Conservation (phyloP, 179 eudicot species). For the Silene coronaria region DNA sequence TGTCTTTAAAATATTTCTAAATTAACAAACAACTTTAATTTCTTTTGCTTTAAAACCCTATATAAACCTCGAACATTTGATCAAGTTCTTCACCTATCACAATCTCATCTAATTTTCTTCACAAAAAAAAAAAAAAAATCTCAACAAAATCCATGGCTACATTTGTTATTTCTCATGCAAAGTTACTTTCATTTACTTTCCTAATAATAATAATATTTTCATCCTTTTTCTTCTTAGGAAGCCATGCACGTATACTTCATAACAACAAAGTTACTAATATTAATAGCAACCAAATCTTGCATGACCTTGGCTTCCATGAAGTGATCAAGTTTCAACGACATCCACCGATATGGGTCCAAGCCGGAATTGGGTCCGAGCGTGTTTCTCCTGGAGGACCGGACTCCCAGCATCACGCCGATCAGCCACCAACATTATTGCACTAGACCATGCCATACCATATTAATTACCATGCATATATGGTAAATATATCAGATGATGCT, state of each 20-base stretch:
- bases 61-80: constrained; percentile 3
- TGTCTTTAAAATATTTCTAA: background rate
- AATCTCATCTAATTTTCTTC: background rate
- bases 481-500: background rate
- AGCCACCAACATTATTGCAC: constrained; percentile 15
- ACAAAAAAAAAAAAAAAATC: background rate
- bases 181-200: background rate
- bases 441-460: background rate
- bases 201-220: constrained; percentile 13
- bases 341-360: constrained; percentile 14
- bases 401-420: constrained; percentile 20
- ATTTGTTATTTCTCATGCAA: background rate
- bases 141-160: constrained; percentile 6
- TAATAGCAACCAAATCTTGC: constrained; percentile 24
- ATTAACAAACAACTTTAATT: constrained; percentile 7
- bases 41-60: background rate
- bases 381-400: constrained; percentile 31
- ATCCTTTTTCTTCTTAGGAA: constrained; percentile 6
- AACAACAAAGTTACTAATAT: constrained; percentile 11
- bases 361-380: constrained; percentile 23
- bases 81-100: background rate
- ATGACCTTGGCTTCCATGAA: constrained; percentile 31
- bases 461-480: background rate
- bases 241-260: constrained; percentile 29
- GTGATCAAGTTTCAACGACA: constrained; percentile 26